phyloP scores from a whole-genome alignment of 1,139 yeast genomes.

The Blastobotrys proliferans region DNA sequence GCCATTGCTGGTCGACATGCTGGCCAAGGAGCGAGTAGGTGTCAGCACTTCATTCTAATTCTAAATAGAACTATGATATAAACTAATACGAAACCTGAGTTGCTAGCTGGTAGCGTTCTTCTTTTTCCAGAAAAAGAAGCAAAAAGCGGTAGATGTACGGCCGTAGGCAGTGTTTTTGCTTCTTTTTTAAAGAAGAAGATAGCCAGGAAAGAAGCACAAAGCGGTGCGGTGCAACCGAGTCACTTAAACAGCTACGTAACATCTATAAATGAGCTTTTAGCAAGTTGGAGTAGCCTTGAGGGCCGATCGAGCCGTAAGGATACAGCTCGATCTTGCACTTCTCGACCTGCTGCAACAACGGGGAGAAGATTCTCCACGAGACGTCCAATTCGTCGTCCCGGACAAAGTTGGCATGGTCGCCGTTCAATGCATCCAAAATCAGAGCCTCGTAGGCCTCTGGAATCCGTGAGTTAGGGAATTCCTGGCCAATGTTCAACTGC shows the following conservation, averaged over 20 bases:
- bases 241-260: no score
- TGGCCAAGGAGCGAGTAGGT: constrained; percentile 81
- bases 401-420: constrained; percentile 95
- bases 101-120: no score
- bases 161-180: no score
- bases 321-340: constrained; percentile 56
- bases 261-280: constrained; percentile 38
- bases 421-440: constrained; percentile 83
- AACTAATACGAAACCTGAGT: no score
- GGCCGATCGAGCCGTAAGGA: constrained; percentile 92
- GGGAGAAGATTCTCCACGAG: constrained; percentile 91
- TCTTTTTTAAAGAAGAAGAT: no score
- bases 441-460: constrained; percentile 98
- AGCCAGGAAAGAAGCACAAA: no score
- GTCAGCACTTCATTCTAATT: constrained; percentile 22
- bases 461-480: constrained; percentile 76
- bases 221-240: no score
- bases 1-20: constrained; percentile 66
- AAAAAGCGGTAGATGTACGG: no score
- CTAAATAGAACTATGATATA: constrained; percentile 16
- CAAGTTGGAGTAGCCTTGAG: constrained; percentile 58
- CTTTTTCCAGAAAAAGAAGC: no score
- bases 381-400: constrained; percentile 96
- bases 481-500: constrained; percentile 76
- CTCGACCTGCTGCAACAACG: constrained; percentile 77